Evolutionary conservation across 2,329 filamentous ascomycete genomes (phyloP).

Genomic region (Botrytis hyacinthi): DNA sequence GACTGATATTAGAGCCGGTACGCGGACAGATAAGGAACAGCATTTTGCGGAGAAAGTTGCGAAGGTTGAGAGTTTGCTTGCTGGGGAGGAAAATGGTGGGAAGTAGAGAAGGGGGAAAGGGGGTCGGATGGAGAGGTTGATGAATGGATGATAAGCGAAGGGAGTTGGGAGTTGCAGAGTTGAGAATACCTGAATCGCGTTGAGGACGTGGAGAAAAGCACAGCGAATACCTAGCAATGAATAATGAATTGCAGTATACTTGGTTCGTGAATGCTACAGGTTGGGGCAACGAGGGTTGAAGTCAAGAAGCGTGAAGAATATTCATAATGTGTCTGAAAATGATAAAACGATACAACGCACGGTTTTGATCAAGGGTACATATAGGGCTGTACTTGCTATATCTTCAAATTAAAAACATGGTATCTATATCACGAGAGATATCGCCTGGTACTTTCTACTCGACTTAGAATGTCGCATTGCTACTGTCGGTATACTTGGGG

Average conservation of each 20-base stretch:
- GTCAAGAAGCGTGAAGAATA: neutral
- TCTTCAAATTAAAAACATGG: neutral
- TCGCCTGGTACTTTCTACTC: neutral
- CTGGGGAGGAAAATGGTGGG: conserved; percentile 24
- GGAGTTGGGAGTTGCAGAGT: neutral
- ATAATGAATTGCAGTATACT: neutral
- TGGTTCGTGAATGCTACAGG: neutral
- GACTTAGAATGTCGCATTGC: neutral
- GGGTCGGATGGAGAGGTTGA: neutral
- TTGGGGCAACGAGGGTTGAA: neutral
- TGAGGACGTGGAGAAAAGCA: neutral
- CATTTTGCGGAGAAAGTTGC: conserved; percentile 37
- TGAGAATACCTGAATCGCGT: neutral
- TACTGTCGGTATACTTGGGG: neutral
- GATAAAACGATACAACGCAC: neutral
- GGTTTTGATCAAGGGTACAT: neutral
- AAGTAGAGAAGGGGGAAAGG: neutral
- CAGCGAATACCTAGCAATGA: neutral
- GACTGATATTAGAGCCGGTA: conserved; percentile 82
- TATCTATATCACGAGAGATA: neutral
- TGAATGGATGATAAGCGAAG: neutral
- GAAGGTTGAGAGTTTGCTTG: conserved; percentile 37
- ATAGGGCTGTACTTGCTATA: neutral
- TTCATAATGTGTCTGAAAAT: neutral
- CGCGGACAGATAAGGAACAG: conserved; percentile 42